Evolutionary conservation across 371 early-diverging fungal genomes (phyloP).

Genomic region (Mortierella sp.): DNA sequence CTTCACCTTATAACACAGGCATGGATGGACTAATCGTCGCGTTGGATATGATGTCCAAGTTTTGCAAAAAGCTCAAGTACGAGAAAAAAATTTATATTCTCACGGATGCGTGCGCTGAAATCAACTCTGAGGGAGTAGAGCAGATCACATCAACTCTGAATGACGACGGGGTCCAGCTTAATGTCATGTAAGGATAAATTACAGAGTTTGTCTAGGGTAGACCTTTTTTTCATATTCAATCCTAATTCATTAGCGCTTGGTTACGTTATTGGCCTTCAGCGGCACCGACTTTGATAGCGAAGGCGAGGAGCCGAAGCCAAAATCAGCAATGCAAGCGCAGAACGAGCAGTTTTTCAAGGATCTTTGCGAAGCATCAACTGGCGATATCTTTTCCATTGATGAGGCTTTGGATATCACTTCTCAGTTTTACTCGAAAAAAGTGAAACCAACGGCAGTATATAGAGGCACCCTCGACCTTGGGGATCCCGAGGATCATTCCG

Average conservation of each 20-base stretch:
- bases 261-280: slow-evolving; percentile 8
- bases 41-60: slow-evolving; percentile 63
- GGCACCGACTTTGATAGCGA: slow-evolving; percentile 48
- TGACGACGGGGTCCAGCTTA: slow-evolving; percentile 61
- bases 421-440: slow-evolving; percentile 64
- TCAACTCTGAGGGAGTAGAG: slow-evolving; percentile 65
- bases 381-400: slow-evolving; percentile 57
- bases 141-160: slow-evolving; percentile 59
- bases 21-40: slow-evolving; percentile 78
- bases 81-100: slow-evolving; percentile 73
- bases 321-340: slow-evolving; percentile 29
- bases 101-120: slow-evolving; percentile 67
- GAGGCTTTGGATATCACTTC: slow-evolving; percentile 66
- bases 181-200: slow-evolving; percentile 66
- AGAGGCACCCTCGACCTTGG: slow-evolving; percentile 71
- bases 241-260: not conserved
- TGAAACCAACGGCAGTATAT: slow-evolving; percentile 69
- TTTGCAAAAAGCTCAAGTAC: slow-evolving; percentile 75
- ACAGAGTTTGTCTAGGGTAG: not conserved
- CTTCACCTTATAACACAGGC: slow-evolving; percentile 40
- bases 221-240: not conserved
- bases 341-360: slow-evolving; percentile 63
- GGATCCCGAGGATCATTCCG: slow-evolving; percentile 56
- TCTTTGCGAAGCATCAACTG: slow-evolving; percentile 43
- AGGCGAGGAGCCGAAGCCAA: slow-evolving; percentile 13